Evolutionary conservation across 176 grass and related monocot genomes (phyloP).

Genomic region (Hsuehochloa calcarea): DNA sequence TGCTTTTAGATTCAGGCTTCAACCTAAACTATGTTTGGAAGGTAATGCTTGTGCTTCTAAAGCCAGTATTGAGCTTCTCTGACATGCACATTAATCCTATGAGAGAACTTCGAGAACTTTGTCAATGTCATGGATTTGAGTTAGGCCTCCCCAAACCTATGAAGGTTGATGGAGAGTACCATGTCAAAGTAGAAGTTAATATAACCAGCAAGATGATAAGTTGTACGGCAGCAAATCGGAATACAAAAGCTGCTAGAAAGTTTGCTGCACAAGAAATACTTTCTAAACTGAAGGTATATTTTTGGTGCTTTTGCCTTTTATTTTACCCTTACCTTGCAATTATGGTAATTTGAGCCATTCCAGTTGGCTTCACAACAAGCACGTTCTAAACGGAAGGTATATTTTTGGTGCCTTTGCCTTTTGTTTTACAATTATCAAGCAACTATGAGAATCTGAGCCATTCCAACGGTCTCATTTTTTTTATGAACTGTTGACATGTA

Average conservation of each 20-base stretch:
- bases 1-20: conserved; percentile 84
- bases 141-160: conserved; percentile 62
- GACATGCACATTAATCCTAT: conserved; percentile 68
- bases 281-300: conserved; percentile 76
- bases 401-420: neutral
- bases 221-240: conserved; percentile 60
- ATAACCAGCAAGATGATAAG: conserved; percentile 43
- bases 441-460: neutral
- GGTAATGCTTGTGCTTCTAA: conserved; percentile 72
- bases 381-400: conserved; percentile 48
- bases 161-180: conserved; percentile 31
- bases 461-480: neutral
- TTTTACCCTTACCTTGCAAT: neutral
- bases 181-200: conserved; percentile 75
- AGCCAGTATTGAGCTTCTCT: conserved; percentile 60
- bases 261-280: conserved; percentile 76
- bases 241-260: conserved; percentile 77
- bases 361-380: conserved; percentile 44
- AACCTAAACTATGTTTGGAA: conserved; percentile 70
- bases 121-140: conserved; percentile 58
- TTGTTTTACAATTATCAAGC: neutral
- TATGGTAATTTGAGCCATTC: neutral
- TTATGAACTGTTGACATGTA: neutral
- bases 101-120: conserved; percentile 85
- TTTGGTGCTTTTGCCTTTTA: neutral